phyloP scores from a whole-genome alignment of 257 asterid species.

The Solanum corneliomulleri region DNA sequence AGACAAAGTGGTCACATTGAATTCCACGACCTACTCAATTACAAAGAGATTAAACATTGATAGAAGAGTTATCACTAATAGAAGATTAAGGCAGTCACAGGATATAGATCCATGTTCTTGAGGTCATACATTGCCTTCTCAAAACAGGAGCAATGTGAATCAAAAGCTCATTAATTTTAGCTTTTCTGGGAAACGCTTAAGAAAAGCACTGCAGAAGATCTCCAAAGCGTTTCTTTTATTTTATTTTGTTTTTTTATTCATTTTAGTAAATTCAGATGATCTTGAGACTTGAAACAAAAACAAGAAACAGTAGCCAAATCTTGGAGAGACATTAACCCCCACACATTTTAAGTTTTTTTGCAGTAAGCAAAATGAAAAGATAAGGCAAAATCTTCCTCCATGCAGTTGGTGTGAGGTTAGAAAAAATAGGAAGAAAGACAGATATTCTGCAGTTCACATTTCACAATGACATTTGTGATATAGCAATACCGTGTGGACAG shows the following conservation, averaged over 20 bases:
- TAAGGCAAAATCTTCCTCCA: neutral
- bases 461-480: neutral
- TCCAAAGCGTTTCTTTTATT: neutral
- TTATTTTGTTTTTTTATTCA: neutral
- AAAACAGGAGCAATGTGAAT: neutral
- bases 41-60: neutral
- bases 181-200: neutral
- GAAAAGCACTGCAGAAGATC: neutral
- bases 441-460: neutral
- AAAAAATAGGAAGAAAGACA: neutral
- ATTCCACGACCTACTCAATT: neutral
- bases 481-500: constrained; percentile 87
- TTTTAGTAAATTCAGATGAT: neutral
- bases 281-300: neutral
- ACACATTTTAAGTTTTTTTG: neutral
- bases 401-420: neutral
- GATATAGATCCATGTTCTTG: neutral
- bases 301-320: neutral
- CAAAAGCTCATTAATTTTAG: neutral
- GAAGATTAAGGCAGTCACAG: neutral
- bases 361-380: neutral
- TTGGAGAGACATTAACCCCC: neutral
- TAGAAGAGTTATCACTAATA: neutral
- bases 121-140: neutral
- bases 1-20: neutral